Percentiles rank a stretch among this genome's conserved stretches.
Conservation (phyloP, 495 filamentous ascomycete species). For the Cairneyella variabilis region DNA sequence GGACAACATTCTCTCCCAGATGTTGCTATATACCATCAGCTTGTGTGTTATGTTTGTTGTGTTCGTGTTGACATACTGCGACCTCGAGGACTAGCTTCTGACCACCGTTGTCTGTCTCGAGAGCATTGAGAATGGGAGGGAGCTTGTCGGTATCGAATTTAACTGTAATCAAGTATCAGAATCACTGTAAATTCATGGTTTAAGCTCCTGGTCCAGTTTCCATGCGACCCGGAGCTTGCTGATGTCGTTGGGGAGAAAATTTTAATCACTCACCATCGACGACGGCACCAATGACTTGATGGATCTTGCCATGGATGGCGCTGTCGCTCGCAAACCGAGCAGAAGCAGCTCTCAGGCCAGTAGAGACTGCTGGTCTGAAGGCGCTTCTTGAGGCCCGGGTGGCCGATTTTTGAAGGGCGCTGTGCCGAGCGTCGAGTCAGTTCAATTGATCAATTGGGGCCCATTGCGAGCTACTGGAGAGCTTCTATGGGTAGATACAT, state of each 20-base stretch:
- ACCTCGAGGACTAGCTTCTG: slow-evolving; percentile 97
- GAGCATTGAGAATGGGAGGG: slow-evolving; percentile 95
- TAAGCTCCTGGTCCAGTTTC: slow-evolving; percentile 16
- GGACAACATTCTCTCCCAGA: slow-evolving; percentile 97
- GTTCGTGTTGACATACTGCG: slow-evolving; percentile 62
- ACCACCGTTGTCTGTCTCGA: slow-evolving; percentile 85
- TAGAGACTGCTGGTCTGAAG: slow-evolving; percentile 59
- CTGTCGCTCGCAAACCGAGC: slow-evolving; percentile 69
- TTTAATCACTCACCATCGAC: slow-evolving; percentile 60
- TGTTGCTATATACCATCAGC: slow-evolving; percentile 76
- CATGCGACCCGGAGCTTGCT: slow-evolving; percentile 17
- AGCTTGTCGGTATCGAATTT: slow-evolving; percentile 96
- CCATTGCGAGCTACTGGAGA: slow-evolving; percentile 13
- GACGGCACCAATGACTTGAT: slow-evolving; percentile 75
- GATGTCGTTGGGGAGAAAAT: slow-evolving; percentile 18
- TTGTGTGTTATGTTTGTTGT: slow-evolving; percentile 13
- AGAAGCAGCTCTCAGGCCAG: slow-evolving; percentile 55
- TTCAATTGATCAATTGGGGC: slow-evolving; percentile 43
- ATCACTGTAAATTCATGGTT: not conserved
- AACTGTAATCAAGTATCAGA: slow-evolving; percentile 35
- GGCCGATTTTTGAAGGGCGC: slow-evolving; percentile 73
- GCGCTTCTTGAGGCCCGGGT: slow-evolving; percentile 64
- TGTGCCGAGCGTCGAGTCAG: slow-evolving; percentile 49
- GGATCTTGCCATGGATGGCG: slow-evolving; percentile 71
- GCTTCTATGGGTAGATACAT: slow-evolving; percentile 33